Base-by-base conservation (phyloP, 257 asterid genomes). In the Coffea eugenioides region DNA sequence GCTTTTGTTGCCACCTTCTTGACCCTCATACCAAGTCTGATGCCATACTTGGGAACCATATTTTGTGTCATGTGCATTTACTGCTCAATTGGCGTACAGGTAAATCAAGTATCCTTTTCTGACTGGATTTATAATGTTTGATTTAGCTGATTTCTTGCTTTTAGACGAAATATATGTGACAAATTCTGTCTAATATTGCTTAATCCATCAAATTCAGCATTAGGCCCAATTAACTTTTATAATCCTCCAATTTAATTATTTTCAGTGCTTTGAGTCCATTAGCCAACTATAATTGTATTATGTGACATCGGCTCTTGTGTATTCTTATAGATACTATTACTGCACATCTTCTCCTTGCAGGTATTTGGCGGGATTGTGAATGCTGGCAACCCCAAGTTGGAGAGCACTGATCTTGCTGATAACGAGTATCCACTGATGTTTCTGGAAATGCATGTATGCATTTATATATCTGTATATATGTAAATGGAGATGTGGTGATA, bases 21-120 rank as follows among this genome's bases (percentile, higher is more conserved):
- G 82, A 89, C 97, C 83, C 93, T 94, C 81, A 82, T 96, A 85
- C 99, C 99, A 79, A 96, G 99, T 86, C 88, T 96, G 76, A 88
- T 93, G 97, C 99, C 99, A 74, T 96, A 94, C 79, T 84, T 96
- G 69, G 99, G 99, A 72, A 92, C 92, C 85, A 91, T 96, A 84
- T 96, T 96, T 83, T 96, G 98, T 77, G 85, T 94, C 86, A 54
- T 96, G 71, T 96, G 99, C 93, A 80, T 96, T 77, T 96, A 96
- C 79, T 94, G 99, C 88, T 94, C 99, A 79, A 76, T 94, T 70
- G 98, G 97, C 81, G 89, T 96, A 78, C 99, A 96, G 99, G 99
- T 94, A 88, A 39, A 77, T 79, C 52, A 71, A 49, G 4, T 56
- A 10, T 31, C 61, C 70, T 39, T 81, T 56, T 41, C 68, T 21